These are phyloP conservation scores for Bipolaris bicolor DNA, from an alignment of 2,329 filamentous ascomycete species.

Conservation along the genomic window DNA sequence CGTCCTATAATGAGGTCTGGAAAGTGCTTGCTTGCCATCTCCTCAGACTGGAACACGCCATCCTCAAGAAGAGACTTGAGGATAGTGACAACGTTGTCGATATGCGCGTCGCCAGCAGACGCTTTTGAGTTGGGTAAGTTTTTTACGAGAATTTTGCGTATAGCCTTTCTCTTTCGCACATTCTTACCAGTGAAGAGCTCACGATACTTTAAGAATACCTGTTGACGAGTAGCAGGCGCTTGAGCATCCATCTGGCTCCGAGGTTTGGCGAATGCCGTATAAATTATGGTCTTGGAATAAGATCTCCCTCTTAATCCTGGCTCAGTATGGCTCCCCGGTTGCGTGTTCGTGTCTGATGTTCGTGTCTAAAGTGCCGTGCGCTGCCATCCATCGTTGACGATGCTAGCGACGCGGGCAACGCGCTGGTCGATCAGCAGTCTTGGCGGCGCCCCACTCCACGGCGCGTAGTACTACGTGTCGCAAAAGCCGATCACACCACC, in stretches of 20 bases:
- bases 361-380: slow-evolving; percentile 2
- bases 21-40: slow-evolving; percentile 2
- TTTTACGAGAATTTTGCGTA: slow-evolving; percentile 2
- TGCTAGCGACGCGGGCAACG: slow-evolving; percentile 1
- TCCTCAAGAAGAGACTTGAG: slow-evolving; percentile 3
- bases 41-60: slow-evolving; percentile 2
- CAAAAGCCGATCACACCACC: not conserved
- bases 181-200: slow-evolving; percentile 1
- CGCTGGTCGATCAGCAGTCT: not conserved
- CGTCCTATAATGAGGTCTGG: not conserved
- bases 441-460: not conserved
- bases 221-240: slow-evolving; percentile 2
- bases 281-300: not conserved
- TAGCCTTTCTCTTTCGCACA: slow-evolving; percentile 3
- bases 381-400: slow-evolving; percentile 1
- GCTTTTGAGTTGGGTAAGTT: not conserved
- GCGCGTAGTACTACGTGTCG: not conserved
- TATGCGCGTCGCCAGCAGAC: slow-evolving; percentile 1
- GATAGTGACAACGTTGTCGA: not conserved
- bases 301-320: not conserved
- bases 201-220: slow-evolving; percentile 4
- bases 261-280: not conserved
- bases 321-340: not conserved
- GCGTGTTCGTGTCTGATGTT: slow-evolving; percentile 1
- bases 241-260: not conserved